Percentiles rank a stretch among this genome's conserved stretches.
phyloP scores from a whole-genome alignment of 2,329 filamentous ascomycete genomes.

The Monilinia polystroma region DNA sequence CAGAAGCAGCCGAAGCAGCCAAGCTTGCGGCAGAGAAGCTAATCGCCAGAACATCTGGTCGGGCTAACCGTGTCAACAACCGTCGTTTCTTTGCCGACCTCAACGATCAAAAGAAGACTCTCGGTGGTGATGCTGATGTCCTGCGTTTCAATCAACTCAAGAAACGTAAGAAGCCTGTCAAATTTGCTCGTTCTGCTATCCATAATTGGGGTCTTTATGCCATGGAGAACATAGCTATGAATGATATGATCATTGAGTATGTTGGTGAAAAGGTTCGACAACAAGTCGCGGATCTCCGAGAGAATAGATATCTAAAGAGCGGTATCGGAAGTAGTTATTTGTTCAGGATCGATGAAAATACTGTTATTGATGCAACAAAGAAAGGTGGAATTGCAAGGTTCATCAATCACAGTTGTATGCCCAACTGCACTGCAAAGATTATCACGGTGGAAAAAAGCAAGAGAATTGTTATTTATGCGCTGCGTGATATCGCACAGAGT shows the following conservation, averaged over 20 bases:
- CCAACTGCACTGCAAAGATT: constrained; percentile 98
- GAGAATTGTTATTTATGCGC: constrained; percentile 96
- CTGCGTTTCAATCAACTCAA: constrained; percentile 98
- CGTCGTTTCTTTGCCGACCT: constrained; percentile 91
- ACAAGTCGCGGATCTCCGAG: constrained; percentile 94
- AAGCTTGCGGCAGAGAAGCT: constrained; percentile 77
- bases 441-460: constrained; percentile 98
- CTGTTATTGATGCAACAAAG: constrained; percentile 96
- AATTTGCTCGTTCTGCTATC: constrained; percentile 95
- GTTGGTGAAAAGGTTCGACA: constrained; percentile 97
- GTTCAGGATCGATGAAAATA: constrained; percentile 97
- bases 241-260: constrained; percentile 99
- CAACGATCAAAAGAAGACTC: constrained; percentile 87
- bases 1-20: constrained; percentile 66
- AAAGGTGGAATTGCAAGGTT: constrained; percentile 97
- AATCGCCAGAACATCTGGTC: constrained; percentile 82
- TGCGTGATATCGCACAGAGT: constrained; percentile 94
- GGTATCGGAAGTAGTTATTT: constrained; percentile 97
- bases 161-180: constrained; percentile 98
- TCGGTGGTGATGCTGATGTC: constrained; percentile 81
- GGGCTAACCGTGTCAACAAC: constrained; percentile 93
- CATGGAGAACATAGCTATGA: constrained; percentile 93
- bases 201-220: constrained; percentile 99
- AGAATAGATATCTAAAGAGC: constrained; percentile 88
- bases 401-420: constrained; percentile 98